These are phyloP conservation scores for Eucalyptus sideroxylon DNA, from an alignment of 345 rosid genomes.

Conservation along the genomic window DNA sequence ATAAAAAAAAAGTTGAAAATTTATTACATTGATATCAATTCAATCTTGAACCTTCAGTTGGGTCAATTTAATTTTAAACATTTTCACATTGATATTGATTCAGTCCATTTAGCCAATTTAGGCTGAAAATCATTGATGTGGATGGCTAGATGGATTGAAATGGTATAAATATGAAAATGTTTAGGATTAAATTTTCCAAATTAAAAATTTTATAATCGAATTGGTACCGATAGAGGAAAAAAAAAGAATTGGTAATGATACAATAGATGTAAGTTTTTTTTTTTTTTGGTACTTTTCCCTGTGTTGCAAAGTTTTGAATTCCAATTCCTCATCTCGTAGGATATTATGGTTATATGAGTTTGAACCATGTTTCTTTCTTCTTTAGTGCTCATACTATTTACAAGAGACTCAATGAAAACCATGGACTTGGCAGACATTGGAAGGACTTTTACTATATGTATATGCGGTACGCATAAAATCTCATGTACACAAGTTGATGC, in stretches of 20 bases:
- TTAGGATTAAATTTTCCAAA: too few species aligned
- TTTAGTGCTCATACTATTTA: neutral
- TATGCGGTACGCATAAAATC: neutral
- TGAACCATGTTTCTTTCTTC: neutral
- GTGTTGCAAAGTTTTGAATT: neutral
- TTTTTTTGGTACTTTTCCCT: too few species aligned
- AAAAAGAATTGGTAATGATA: neutral
- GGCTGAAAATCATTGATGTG: too few species aligned
- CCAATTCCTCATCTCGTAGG: neutral
- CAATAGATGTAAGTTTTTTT: neutral
- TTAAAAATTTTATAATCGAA: too few species aligned
- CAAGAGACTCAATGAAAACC: neutral
- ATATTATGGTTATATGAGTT: neutral
- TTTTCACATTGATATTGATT: too few species aligned
- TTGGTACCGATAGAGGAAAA: too few species aligned
- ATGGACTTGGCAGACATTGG: neutral
- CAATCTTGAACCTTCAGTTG: accelerated
- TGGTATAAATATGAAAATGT: too few species aligned
- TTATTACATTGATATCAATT: too few species aligned
- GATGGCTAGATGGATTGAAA: too few species aligned
- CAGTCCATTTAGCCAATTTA: accelerated
- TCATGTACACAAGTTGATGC: neutral
- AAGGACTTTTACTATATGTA: neutral
- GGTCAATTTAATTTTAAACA: too few species aligned
- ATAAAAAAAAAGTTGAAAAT: too few species aligned